phyloP scores from a whole-genome alignment of 345 rosid genomes.

The Leavenworthia alabamica region DNA sequence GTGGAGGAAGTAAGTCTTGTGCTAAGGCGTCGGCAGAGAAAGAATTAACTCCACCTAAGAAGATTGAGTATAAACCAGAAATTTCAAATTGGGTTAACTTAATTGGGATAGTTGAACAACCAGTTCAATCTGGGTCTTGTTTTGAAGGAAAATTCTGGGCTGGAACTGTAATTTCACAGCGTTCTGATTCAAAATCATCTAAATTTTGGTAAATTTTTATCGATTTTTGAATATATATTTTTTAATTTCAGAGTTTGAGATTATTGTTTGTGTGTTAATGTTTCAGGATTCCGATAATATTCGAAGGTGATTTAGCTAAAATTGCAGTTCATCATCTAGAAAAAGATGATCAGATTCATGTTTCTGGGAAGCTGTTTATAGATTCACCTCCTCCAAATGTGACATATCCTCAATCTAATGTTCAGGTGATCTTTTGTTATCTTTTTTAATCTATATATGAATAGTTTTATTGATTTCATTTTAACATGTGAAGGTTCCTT shows the following conservation, averaged over 20 bases:
- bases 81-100: constrained; percentile 46
- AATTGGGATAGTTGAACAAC: constrained; percentile 41
- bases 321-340: constrained; percentile 56
- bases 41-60: constrained; percentile 38
- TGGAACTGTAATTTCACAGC: constrained; percentile 48
- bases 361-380: constrained; percentile 51
- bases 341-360: constrained; percentile 48
- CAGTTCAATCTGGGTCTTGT: constrained; percentile 37
- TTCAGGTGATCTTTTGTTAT: constrained; percentile 66
- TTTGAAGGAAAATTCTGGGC: constrained; percentile 53
- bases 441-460: too few species aligned
- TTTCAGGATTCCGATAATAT: constrained; percentile 63
- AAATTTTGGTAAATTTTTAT: constrained; percentile 28
- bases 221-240: too few species aligned
- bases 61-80: constrained; percentile 46
- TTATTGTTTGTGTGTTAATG: not conserved
- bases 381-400: constrained; percentile 41
- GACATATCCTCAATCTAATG: constrained; percentile 30
- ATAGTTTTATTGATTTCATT: not conserved
- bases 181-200: constrained; percentile 33
- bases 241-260: not conserved
- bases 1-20: not conserved
- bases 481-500: not conserved
- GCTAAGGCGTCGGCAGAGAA: constrained; percentile 6
- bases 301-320: constrained; percentile 73